Evolutionary conservation across 176 grass and related monocot genomes (phyloP).

Genomic region (Rhipidocladum racemiflorum): DNA sequence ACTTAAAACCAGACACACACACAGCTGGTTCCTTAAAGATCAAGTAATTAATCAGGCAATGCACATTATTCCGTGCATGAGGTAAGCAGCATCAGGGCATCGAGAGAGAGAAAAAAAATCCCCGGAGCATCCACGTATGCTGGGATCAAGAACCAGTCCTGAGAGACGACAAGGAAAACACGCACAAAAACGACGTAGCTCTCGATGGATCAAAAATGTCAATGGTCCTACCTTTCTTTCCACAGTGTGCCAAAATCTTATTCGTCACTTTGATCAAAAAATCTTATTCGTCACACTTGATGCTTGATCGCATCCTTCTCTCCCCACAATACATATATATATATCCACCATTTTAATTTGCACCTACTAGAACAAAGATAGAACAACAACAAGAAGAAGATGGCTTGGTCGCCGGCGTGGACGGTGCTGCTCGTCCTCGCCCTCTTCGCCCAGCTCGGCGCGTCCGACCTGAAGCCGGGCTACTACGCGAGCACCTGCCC

Average conservation of each 20-base stretch:
- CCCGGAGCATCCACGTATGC: neutral
- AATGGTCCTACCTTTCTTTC: neutral
- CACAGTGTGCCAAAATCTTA: neutral
- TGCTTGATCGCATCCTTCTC: neutral
- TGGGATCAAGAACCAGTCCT: constrained; percentile 28
- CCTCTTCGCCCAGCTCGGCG: constrained; percentile 23
- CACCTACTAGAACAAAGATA: neutral
- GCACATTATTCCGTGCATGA: neutral
- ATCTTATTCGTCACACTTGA: constrained; percentile 1
- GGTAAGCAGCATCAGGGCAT: neutral
- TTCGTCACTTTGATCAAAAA: neutral
- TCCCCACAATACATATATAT: neutral
- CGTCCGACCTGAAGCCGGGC: constrained; percentile 36
- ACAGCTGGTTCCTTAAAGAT: neutral
- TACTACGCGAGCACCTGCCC: constrained; percentile 77
- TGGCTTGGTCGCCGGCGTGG: constrained; percentile 1
- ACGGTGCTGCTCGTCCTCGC: neutral
- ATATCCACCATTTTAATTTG: neutral
- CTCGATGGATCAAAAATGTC: neutral
- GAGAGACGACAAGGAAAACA: neutral
- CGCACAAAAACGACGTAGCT: neutral
- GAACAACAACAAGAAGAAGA: neutral
- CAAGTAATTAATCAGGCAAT: neutral
- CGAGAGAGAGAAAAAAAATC: neutral
- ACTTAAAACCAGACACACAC: neutral